Evolutionary conservation across 495 filamentous ascomycete species (phyloP), one percentile per base, ranked within the genome.

Genomic region (Podospora conica): DNA sequence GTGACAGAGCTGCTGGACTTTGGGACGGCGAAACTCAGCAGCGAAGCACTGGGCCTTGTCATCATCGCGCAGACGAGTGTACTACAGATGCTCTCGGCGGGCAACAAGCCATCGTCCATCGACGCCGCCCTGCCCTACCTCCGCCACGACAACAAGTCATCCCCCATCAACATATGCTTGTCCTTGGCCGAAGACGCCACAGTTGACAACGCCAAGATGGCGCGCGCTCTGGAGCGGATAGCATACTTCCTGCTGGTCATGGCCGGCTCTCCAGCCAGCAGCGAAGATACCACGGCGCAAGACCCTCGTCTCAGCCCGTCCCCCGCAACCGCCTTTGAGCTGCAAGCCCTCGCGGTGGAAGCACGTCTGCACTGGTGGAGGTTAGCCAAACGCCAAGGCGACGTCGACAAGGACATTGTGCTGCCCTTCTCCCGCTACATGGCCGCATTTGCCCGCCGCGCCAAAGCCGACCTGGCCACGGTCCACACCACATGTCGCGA

Each of bases 331-430:
- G 80, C 82, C 0, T 78, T 96, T 15, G 82, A 80, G 48, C 72
- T 96, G 11, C 91, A 96, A 69, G 72, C 84, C 1, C 69, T 92
- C 0, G 90, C 87, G 2, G 78, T 96, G 15, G 83, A 86, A 59
- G 81, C 86, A 31, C 85, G 91, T 8, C 75, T 85, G 18, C 76
- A 84, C 61, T 91, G 88, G 77, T 94, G 91, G 92, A 85, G 80
- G 40, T 59, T 93, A 31, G 85, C 87, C 5, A 81, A 82, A n/a
- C 92, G 95, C 72, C 69, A 85, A 22, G 86, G 83, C 18, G 84
- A 96, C 64, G 74, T 85, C 21, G 82, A 82, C 24, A 90, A 86
- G 71, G 91, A 96, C 27, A 73, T 96, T 60, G 74, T 88, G 58
- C 82, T 86, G 4, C 91, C 92, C 12, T 82, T 93, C 48, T 77